A percentile compares a stretch with the other conserved stretches of the same genome.
Conservation (phyloP, 2,329 filamentous ascomycete species). For the Monosporascus sp. region DNA sequence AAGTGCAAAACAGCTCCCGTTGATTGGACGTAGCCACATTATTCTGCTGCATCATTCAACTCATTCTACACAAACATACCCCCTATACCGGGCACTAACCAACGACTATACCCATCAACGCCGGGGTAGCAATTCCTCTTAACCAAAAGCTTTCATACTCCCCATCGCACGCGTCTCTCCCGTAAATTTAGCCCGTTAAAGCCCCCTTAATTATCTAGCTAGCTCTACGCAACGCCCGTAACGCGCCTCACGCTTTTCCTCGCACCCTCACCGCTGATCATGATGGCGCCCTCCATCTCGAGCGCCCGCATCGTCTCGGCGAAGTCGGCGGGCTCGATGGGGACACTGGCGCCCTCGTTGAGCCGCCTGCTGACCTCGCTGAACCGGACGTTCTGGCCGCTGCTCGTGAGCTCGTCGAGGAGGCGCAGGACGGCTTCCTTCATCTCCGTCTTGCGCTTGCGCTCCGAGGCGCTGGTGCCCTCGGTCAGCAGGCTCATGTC, state of each 20-base stretch:
- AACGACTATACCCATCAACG: too few species aligned
- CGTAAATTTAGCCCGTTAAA: too few species aligned
- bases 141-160: too few species aligned
- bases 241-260: slow-evolving; percentile 78
- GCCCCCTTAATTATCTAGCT: too few species aligned
- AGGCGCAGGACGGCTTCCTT: slow-evolving; percentile 71
- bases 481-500: slow-evolving; percentile 96
- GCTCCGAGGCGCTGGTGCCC: slow-evolving; percentile 84
- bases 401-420: slow-evolving; percentile 73
- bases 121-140: too few species aligned
- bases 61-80: too few species aligned
- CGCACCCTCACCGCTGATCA: slow-evolving; percentile 77
- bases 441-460: slow-evolving; percentile 75
- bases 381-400: slow-evolving; percentile 65
- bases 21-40: too few species aligned
- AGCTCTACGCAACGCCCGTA: slow-evolving; percentile 40
- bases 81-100: too few species aligned
- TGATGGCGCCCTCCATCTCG: slow-evolving; percentile 79
- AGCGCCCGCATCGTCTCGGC: slow-evolving; percentile 72
- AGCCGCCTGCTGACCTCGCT: slow-evolving; percentile 72
- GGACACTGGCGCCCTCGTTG: slow-evolving; percentile 63
- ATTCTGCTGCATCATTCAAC: too few species aligned
- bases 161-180: too few species aligned
- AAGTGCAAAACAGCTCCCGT: too few species aligned
- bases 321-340: slow-evolving; percentile 76